Evolutionary conservation across 352 stramenopile species (phyloP), one percentile per base, ranked within the genome.

Genomic region (Phytophthora meadii): DNA sequence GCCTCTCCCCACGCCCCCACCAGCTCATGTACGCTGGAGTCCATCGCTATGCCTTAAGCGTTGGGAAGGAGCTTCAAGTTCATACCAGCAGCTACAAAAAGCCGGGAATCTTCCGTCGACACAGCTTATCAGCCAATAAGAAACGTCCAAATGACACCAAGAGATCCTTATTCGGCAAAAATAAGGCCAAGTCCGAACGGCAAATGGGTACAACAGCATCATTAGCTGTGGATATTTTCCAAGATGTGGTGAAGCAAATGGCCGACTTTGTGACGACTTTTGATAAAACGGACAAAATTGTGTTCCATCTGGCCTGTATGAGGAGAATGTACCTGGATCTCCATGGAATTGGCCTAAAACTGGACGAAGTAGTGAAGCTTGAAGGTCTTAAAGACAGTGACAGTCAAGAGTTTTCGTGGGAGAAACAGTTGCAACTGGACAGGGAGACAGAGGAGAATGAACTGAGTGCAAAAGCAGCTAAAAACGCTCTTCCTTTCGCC

Each of bases 401-500:
- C 12, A 19, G 36, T 11, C 15, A 25, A 7, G 34, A 65, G 14
- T 19, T 22, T 8, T 30, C 27, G 32, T 71, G 61, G 61, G 34
- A 50, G n/a, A 36, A 59, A 10, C 50, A 62, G 24, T 37, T 75
- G 2, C 14, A 41, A 3, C 11, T 1, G 0, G 55, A 65, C 19
- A 58, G 61, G 4, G 53, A 63, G 1, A 17, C 39, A 19, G 67
- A 75, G 47, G 67, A 75, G 28, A 14, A 5, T 0, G 41, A 64
- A 8, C 24, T 75, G 25, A 59, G 54, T 40, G 2, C 5, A n/a
- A 37, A 48, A 32, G 64, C 69, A 24, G 54, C 49, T 17, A 77
- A 74, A 37, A 69, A 68, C 24, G 58, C 69, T 24, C 59, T 74
- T n/a, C 69, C 69, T 4, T 77, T 77, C 7, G 54, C 59, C 10